phyloP scores from a whole-genome alignment of 805 yeast species.

The Wickerhamomyces canadensis region DNA sequence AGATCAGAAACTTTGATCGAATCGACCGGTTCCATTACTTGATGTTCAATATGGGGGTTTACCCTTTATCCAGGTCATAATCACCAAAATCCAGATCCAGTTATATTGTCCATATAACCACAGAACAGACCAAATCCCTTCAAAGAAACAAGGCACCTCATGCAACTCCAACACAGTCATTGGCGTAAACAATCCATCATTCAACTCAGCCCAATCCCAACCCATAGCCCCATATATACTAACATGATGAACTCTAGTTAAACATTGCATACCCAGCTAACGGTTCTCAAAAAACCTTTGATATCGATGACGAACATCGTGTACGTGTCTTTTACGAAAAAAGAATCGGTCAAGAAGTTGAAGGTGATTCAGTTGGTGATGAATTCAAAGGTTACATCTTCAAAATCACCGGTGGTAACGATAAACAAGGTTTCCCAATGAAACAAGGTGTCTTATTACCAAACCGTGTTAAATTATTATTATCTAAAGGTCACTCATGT shows the following conservation, averaged over 20 bases:
- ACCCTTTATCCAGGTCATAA: too few relatives aligned
- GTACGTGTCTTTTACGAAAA: conserved; percentile 97
- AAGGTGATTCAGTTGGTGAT: conserved; percentile 96
- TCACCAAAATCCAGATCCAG: too few relatives aligned
- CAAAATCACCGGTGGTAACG: conserved; percentile 99
- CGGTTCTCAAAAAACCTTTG: conserved; percentile 98
- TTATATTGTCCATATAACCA: too few relatives aligned
- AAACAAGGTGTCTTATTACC: conserved; percentile 99
- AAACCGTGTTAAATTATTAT: conserved; percentile 96
- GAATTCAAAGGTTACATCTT: conserved; percentile 98
- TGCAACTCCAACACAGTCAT: too few relatives aligned
- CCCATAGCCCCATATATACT: too few relatives aligned
- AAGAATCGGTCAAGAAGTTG: conserved; percentile 99
- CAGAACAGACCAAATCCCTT: too few relatives aligned
- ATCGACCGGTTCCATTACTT: too few relatives aligned
- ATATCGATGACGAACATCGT: conserved; percentile 98
- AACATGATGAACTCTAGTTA: conserved; percentile 48
- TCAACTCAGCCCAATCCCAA: too few relatives aligned
- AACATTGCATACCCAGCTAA: conserved; percentile 99
- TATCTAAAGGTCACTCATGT: conserved; percentile 93
- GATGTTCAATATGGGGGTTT: too few relatives aligned
- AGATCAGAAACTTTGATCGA: too few relatives aligned
- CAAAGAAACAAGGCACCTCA: too few relatives aligned
- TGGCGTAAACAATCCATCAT: too few relatives aligned
- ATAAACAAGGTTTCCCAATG: conserved; percentile 99